Conservation (phyloP, 2,329 filamentous ascomycete species). For the Leptoxyphium fumago region DNA sequence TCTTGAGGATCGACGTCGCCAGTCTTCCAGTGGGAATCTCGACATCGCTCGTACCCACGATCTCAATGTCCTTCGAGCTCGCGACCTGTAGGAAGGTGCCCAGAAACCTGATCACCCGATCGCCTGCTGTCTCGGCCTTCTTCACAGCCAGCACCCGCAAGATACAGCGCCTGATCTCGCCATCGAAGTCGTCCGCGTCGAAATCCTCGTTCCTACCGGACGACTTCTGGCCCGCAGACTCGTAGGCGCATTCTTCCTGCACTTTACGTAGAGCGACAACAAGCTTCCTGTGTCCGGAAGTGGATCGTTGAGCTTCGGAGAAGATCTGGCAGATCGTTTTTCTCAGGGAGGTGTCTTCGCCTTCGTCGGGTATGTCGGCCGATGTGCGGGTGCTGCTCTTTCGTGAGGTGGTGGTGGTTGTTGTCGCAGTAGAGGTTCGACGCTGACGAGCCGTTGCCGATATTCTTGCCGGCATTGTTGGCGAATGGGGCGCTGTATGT, state of each 20-base stretch:
- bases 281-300: slow-evolving; percentile 78
- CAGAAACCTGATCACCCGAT: slow-evolving; percentile 71
- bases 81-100: slow-evolving; percentile 70
- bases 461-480: slow-evolving; percentile 27
- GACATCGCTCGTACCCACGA: slow-evolving; percentile 35
- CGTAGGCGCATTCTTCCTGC: slow-evolving; percentile 65
- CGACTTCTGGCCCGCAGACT: slow-evolving; percentile 34
- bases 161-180: slow-evolving; percentile 70
- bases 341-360: slow-evolving; percentile 54
- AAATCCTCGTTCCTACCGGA: slow-evolving; percentile 47
- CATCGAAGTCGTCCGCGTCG: slow-evolving; percentile 74
- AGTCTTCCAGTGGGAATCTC: slow-evolving; percentile 71
- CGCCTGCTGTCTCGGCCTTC: slow-evolving; percentile 80
- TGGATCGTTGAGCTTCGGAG: slow-evolving; percentile 63
- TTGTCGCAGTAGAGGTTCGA: neutral
- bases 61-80: slow-evolving; percentile 38
- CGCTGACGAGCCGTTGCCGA: slow-evolving; percentile 2
- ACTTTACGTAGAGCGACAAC: slow-evolving; percentile 78
- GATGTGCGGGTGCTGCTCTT: slow-evolving; percentile 11
- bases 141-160: slow-evolving; percentile 72
- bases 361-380: slow-evolving; percentile 51
- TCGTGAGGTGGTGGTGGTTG: slow-evolving; percentile 7
- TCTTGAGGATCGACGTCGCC: slow-evolving; percentile 56
- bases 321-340: slow-evolving; percentile 50
- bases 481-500: slow-evolving; percentile 27